Evolutionary conservation across 1,284 basidiomycete species (phyloP).

Genomic region (Boletus albobrunnescens): DNA sequence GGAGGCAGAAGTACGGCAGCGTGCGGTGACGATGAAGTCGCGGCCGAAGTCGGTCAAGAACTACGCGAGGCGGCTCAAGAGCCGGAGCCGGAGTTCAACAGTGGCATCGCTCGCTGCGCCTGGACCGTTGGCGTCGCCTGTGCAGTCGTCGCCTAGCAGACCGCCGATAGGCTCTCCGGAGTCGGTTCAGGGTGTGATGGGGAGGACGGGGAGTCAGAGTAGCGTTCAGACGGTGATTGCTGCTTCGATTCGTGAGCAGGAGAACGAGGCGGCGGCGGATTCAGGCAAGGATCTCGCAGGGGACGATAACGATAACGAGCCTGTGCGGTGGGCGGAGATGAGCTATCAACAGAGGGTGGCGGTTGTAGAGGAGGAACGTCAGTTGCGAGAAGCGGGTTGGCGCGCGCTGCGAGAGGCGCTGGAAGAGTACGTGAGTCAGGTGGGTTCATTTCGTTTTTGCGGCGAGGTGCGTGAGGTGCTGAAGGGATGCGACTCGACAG

Average conservation of each 20-base stretch:
- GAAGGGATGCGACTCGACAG: slow-evolving; percentile 33
- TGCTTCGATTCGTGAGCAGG: slow-evolving; percentile 34
- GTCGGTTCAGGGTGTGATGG: background rate
- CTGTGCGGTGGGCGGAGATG: slow-evolving; percentile 29
- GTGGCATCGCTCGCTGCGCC: slow-evolving; percentile 50
- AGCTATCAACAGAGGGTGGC: slow-evolving; percentile 38
- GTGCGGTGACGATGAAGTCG: slow-evolving; percentile 1
- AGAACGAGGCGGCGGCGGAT: slow-evolving; percentile 16
- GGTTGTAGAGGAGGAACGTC: slow-evolving; percentile 49
- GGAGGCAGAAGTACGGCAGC: slow-evolving; percentile 5
- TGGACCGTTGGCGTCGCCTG: slow-evolving; percentile 13
- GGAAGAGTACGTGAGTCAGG: slow-evolving; percentile 61
- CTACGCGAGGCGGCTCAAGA: slow-evolving; percentile 19
- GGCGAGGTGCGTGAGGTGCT: background rate
- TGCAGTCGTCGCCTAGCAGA: slow-evolving; percentile 8
- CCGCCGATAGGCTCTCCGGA: background rate
- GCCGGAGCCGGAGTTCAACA: slow-evolving; percentile 57
- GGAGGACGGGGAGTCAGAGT: slow-evolving; percentile 52
- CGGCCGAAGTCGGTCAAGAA: slow-evolving; percentile 22
- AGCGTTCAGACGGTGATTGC: slow-evolving; percentile 69
- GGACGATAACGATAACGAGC: slow-evolving; percentile 9
- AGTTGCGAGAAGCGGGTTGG: slow-evolving; percentile 53
- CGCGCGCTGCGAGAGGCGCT: slow-evolving; percentile 50
- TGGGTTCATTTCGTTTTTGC: slow-evolving; percentile 26
- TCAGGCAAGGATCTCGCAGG: slow-evolving; percentile 1